A percentile compares a stretch with the other conserved stretches of the same genome.
These are phyloP conservation scores for Mycena sanguinolenta DNA, from an alignment of 768 basidiomycete species.

Conservation along the genomic window DNA sequence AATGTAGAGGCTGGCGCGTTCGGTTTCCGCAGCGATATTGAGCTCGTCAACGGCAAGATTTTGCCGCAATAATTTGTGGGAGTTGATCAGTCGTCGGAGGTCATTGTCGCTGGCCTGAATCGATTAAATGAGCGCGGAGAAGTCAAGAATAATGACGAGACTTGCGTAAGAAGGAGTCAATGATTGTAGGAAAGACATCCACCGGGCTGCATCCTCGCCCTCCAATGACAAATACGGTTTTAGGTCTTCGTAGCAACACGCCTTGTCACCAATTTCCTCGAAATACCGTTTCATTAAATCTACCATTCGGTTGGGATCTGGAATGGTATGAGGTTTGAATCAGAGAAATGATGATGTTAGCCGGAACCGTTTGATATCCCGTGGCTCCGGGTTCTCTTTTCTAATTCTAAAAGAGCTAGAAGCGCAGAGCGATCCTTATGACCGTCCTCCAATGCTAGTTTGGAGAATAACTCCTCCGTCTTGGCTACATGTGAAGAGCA, in stretches of 20 bases:
- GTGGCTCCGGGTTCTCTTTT: slow-evolving; percentile 66
- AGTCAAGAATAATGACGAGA: slow-evolving; percentile 22
- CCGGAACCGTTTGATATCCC: slow-evolving; percentile 62
- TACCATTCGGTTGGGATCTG: slow-evolving; percentile 62
- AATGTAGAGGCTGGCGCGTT: slow-evolving; percentile 65
- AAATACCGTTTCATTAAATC: slow-evolving; percentile 77
- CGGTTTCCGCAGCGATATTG: slow-evolving; percentile 68
- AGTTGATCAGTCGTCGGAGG: slow-evolving; percentile 79
- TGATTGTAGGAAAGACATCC: slow-evolving; percentile 67
- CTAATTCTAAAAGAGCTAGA: slow-evolving; percentile 83
- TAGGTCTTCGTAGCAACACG: slow-evolving; percentile 91
- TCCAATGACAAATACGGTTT: slow-evolving; percentile 71
- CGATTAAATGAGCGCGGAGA: slow-evolving; percentile 14
- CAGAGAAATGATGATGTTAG: neutral
- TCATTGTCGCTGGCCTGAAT: slow-evolving; percentile 63
- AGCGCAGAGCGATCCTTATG: slow-evolving; percentile 79
- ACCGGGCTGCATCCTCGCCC: slow-evolving; percentile 60
- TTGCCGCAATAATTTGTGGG: slow-evolving; percentile 79
- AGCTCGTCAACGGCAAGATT: slow-evolving; percentile 64
- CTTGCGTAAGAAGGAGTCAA: slow-evolving; percentile 65
- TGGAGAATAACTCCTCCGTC: slow-evolving; percentile 64
- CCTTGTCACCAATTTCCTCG: slow-evolving; percentile 79
- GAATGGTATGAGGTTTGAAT: neutral
- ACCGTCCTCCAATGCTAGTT: slow-evolving; percentile 76
- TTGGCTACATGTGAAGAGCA: slow-evolving; percentile 55